phyloP scores from a whole-genome alignment of 2,329 filamentous ascomycete species.

The Scopulariopsis brevicaulis region DNA sequence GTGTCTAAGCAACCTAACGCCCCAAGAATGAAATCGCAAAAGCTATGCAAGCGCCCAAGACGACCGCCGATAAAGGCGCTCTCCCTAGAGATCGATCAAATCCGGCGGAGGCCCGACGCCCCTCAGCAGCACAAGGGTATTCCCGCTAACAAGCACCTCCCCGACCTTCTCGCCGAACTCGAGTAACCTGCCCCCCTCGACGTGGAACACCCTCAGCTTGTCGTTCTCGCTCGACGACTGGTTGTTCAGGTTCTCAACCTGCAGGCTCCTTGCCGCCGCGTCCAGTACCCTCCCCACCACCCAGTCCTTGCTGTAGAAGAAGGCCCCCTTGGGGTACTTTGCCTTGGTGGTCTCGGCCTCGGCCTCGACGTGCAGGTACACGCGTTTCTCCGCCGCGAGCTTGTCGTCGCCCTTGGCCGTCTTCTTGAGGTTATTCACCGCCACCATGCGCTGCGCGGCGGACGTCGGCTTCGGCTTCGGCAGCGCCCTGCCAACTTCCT shows the following conservation, averaged over 20 bases:
- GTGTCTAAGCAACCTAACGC: neutral
- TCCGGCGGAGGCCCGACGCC: constrained; percentile 74
- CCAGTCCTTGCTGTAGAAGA: constrained; percentile 77
- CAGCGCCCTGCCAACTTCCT: constrained; percentile 44
- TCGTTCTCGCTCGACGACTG: constrained; percentile 64
- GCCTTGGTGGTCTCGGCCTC: constrained; percentile 75
- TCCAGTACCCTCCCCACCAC: constrained; percentile 78
- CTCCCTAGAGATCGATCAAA: constrained; percentile 44
- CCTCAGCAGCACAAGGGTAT: constrained; percentile 79
- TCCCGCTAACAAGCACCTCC: constrained; percentile 60
- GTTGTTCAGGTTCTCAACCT: constrained; percentile 79
- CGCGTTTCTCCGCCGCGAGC: constrained; percentile 66
- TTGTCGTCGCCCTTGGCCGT: constrained; percentile 84
- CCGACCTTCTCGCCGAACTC: constrained; percentile 86
- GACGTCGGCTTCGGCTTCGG: constrained; percentile 53
- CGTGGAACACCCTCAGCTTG: constrained; percentile 79
- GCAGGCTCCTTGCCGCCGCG: constrained; percentile 62
- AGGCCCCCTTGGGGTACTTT: constrained; percentile 71
- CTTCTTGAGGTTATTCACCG: constrained; percentile 70
- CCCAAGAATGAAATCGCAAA: neutral
- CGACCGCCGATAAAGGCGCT: neutral
- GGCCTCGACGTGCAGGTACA: constrained; percentile 86
- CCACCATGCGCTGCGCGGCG: constrained; percentile 53
- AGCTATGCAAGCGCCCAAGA: neutral
- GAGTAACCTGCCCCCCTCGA: constrained; percentile 76